Evolutionary conservation across 1,284 basidiomycete genomes (phyloP).

Genomic region (Cutaneotrichosporon curvatum): DNA sequence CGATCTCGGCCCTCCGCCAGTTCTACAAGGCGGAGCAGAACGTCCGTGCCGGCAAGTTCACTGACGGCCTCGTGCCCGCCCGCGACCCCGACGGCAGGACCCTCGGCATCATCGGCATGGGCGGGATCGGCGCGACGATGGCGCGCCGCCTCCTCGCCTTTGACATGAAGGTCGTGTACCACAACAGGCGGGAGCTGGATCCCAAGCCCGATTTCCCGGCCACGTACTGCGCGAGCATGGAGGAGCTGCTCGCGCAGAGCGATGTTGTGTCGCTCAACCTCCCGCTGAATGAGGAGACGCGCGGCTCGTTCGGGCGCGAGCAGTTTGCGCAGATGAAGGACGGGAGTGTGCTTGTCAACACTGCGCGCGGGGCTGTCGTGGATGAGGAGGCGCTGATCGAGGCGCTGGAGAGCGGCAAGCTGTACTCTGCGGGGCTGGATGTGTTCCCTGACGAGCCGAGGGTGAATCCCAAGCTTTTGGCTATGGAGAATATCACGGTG

Average conservation of each 20-base stretch:
- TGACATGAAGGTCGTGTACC: constrained; percentile 74
- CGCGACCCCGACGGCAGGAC: constrained; percentile 72
- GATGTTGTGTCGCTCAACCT: constrained; percentile 62
- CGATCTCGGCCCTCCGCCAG: constrained; percentile 74
- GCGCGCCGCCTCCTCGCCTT: constrained; percentile 41
- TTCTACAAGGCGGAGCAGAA: constrained; percentile 66
- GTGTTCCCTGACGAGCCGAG: constrained; percentile 83
- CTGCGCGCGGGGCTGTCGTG: constrained; percentile 80
- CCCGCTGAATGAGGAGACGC: constrained; percentile 60
- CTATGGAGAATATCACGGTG: constrained; percentile 71
- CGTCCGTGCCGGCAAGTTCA: constrained; percentile 56
- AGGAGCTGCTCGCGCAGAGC: constrained; percentile 64
- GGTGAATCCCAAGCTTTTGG: constrained; percentile 70
- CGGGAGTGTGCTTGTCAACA: constrained; percentile 76
- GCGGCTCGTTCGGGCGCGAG: constrained; percentile 65
- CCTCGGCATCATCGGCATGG: constrained; percentile 79
- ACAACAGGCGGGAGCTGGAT: constrained; percentile 60
- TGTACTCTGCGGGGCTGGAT: constrained; percentile 76
- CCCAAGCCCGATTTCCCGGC: constrained; percentile 61
- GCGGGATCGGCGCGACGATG: constrained; percentile 65
- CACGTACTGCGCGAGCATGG: constrained; percentile 62
- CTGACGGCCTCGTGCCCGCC: constrained; percentile 52
- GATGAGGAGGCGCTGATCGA: constrained; percentile 78
- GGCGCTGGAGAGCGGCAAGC: constrained; percentile 75
- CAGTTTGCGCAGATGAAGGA: constrained; percentile 75